These are phyloP conservation scores for Rhodotorula kratochvilovae DNA, from an alignment of 768 basidiomycete genomes.

Conservation along the genomic window DNA sequence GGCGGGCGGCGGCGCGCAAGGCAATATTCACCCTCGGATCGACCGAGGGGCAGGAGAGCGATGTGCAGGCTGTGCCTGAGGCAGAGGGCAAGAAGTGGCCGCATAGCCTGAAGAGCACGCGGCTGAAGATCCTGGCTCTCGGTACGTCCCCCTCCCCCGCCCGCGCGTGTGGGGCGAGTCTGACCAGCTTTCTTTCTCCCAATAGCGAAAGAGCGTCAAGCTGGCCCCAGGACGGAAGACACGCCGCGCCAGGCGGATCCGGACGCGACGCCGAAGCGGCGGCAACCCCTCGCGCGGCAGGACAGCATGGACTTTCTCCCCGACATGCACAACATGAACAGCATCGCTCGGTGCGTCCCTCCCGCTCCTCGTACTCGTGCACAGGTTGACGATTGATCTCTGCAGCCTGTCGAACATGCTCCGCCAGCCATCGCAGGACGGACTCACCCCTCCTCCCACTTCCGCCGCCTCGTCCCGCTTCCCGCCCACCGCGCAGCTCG, in stretches of 20 bases:
- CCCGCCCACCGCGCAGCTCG: neutral
- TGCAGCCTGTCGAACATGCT: conserved; percentile 32
- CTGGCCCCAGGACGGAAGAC: conserved; percentile 1
- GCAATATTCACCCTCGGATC: neutral
- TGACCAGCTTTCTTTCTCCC: no score
- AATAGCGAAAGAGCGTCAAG: conserved; percentile 21
- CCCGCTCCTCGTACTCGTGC: neutral
- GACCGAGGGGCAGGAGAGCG: neutral
- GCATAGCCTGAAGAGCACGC: conserved; percentile 22
- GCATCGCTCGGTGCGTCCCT: conserved; percentile 20
- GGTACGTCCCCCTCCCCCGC: conserved; percentile 8
- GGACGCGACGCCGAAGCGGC: conserved; percentile 27
- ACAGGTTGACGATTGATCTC: neutral
- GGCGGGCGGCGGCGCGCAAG: neutral
- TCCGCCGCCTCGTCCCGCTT: neutral
- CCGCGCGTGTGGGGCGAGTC: neutral
- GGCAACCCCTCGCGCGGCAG: conserved; percentile 20
- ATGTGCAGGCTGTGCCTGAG: neutral
- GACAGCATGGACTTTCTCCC: conserved; percentile 37
- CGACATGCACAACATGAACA: conserved; percentile 8
- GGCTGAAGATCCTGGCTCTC: conserved; percentile 26
- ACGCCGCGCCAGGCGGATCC: conserved; percentile 23
- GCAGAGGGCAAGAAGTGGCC: conserved; percentile 4
- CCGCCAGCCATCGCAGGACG: conserved; percentile 15
- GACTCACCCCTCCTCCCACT: neutral